A percentile compares a stretch with the other conserved stretches of the same genome.
Evolutionary conservation across 768 basidiomycete genomes (phyloP).

Genomic region (Leccinum imitatum): DNA sequence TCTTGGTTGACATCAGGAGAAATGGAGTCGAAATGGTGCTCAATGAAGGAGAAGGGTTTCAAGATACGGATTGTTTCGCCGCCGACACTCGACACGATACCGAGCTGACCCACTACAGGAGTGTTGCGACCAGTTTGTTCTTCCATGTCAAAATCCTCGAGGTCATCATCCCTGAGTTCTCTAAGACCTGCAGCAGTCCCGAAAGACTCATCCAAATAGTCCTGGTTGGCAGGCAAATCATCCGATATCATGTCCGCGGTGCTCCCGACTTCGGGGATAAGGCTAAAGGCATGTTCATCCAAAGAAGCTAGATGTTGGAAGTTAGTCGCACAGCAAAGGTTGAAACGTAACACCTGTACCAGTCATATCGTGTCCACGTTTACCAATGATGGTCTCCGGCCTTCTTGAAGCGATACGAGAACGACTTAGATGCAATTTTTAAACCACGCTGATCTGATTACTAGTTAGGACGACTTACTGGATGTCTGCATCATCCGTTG

Average conservation of each 20-base stretch:
- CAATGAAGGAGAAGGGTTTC: constrained; percentile 60
- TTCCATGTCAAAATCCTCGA: constrained; percentile 59
- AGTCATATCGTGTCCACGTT: constrained; percentile 25
- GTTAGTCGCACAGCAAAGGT: constrained; percentile 2
- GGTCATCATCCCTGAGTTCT: constrained; percentile 69
- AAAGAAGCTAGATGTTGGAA: constrained; percentile 53
- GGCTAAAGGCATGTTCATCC: constrained; percentile 80
- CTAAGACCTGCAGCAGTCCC: constrained; percentile 74
- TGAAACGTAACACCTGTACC: constrained; percentile 19
- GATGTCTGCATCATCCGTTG: constrained; percentile 34
- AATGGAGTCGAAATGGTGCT: constrained; percentile 71
- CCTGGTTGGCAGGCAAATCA: constrained; percentile 84
- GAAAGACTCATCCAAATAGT: constrained; percentile 85
- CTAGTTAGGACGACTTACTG: constrained; percentile 16
- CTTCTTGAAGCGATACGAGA: constrained; percentile 6
- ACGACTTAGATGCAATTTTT: constrained; percentile 10
- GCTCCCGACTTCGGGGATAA: constrained; percentile 71
- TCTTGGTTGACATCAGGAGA: constrained; percentile 52
- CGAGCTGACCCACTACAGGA: constrained; percentile 32
- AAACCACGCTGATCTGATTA: not conserved
- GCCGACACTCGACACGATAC: constrained; percentile 60
- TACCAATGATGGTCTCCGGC: constrained; percentile 6
- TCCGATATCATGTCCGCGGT: constrained; percentile 88
- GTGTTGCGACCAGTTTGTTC: constrained; percentile 18
- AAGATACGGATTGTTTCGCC: constrained; percentile 88